Conservation (phyloP, 345 rosid genomes). For the Salix koriyanagi region DNA sequence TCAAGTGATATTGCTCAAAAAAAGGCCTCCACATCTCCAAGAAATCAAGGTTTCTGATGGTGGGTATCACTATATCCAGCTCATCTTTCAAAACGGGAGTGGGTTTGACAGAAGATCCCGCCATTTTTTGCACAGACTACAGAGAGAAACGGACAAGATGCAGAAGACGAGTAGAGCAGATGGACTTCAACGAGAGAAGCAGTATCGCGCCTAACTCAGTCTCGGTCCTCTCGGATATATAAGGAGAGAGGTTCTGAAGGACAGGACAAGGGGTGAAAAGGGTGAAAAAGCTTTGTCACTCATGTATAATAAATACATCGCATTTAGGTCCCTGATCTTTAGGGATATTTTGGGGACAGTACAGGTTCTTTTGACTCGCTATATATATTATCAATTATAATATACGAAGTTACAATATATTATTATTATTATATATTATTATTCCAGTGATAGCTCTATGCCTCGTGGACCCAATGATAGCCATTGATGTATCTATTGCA, state of each 20-base stretch:
- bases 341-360: not conserved
- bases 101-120: conserved; percentile 29
- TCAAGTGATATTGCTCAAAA: conserved; percentile 50
- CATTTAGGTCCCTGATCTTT: not conserved
- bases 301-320: not conserved
- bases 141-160: not conserved
- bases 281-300: not conserved
- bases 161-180: not conserved
- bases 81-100: conserved; percentile 45
- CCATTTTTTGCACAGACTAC: conserved; percentile 8
- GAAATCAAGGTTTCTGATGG: conserved; percentile 45
- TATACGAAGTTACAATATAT: no score
- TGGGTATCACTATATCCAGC: conserved; percentile 51
- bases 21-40: conserved; percentile 55
- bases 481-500: no score
- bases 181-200: not conserved
- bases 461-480: no score
- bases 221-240: not conserved
- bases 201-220: not conserved
- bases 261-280: not conserved
- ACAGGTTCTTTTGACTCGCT: not conserved
- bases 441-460: no score
- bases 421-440: no score
- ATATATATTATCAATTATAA: no score
- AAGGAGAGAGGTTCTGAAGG: not conserved